Percentiles rank a stretch among this genome's conserved stretches.
Evolutionary conservation across 2,329 filamentous ascomycete species (phyloP).

Genomic region (Raffaelea ambrosiae): DNA sequence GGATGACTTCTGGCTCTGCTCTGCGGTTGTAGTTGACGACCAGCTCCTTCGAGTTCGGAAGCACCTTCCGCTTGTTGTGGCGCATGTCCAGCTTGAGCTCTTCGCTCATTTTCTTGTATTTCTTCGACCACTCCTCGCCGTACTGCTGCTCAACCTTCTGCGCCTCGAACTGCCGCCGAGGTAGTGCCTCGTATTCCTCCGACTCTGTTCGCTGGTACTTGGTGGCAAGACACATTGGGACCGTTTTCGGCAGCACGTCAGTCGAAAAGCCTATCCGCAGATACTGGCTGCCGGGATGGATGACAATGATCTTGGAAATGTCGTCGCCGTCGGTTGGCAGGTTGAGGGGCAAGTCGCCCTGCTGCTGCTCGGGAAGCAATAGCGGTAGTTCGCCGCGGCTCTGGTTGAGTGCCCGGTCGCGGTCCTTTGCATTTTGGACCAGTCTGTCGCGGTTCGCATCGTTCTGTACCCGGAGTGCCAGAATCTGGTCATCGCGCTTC

Average conservation of each 20-base stretch:
- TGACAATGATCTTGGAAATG: conserved; percentile 85
- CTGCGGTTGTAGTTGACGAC: conserved; percentile 91
- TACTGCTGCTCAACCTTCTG: conserved; percentile 68
- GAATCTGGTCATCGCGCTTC: conserved; percentile 93
- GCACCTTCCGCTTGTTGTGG: conserved; percentile 83
- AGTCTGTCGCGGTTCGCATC: conserved; percentile 80
- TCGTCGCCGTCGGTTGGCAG: conserved; percentile 54
- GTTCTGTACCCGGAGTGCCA: conserved; percentile 78
- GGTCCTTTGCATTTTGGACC: conserved; percentile 78
- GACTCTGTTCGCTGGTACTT: conserved; percentile 72
- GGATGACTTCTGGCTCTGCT: conserved; percentile 75
- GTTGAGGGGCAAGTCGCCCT: conserved; percentile 38
- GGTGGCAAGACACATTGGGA: conserved; percentile 86
- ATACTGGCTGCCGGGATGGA: conserved; percentile 94
- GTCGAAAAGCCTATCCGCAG: conserved; percentile 90
- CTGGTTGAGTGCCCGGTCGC: conserved; percentile 75
- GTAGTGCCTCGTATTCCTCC: conserved; percentile 72
- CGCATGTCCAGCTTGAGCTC: conserved; percentile 89
- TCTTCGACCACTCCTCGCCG: conserved; percentile 69
- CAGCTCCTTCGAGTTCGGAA: conserved; percentile 95
- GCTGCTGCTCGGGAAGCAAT: conserved; percentile 51
- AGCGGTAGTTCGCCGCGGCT: conserved; percentile 53
- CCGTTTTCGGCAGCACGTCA: conserved; percentile 86
- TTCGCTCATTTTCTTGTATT: conserved; percentile 72
- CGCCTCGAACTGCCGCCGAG: conserved; percentile 57